Evolutionary conservation across 768 basidiomycete species (phyloP), one percentile per base, ranked within the genome.

Genomic region (Chalciporus piperatus): DNA sequence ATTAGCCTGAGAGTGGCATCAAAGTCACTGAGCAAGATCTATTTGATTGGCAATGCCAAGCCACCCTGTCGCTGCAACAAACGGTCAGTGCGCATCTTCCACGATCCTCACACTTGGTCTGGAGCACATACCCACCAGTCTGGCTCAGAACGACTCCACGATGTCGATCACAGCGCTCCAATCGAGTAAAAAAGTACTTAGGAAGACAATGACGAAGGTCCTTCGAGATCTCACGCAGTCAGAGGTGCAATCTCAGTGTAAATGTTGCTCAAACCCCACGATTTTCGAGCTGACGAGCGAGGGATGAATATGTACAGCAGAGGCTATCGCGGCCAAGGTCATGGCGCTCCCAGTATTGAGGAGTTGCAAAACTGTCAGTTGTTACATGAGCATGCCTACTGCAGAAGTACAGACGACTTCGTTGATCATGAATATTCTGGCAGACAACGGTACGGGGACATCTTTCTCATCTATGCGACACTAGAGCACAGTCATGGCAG

Each of bases 341-440:
- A 58, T 84, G 17, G 62, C 76, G 0, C 66, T 82, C 16, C 72
- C 83, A 2, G 72, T 74, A 9, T 85, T 89, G 59, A 66, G 74
- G 32, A 60, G 60, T 35, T 76, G 75, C 45, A 74, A 67, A 45
- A 72, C 73, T 5, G 65, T 90, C 27, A 83, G 87, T 70, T 92
- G 89, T 66, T 92, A 86, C 64, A 73, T 92, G 38, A 90, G 82
- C 67, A 90, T 92, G 89, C 86, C 87, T 11, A 64, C 76, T 2
- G 85, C 77, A 4, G 89, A 92, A 59, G 73, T 83, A 22, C 76
- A 84, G 59, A 91, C 89, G 0, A 61, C 74, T 4, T 60, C 62
- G 0, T 56, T 91, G 32, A 74, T 80, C 11, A 64, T 74, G 11
- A 72, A 72, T 13, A 76, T 90, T 48, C 64, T 90, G n/a, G 62